These are phyloP conservation scores for Lathyrus tuberosus DNA, from an alignment of 306 rosid species.

Conservation along the genomic window DNA sequence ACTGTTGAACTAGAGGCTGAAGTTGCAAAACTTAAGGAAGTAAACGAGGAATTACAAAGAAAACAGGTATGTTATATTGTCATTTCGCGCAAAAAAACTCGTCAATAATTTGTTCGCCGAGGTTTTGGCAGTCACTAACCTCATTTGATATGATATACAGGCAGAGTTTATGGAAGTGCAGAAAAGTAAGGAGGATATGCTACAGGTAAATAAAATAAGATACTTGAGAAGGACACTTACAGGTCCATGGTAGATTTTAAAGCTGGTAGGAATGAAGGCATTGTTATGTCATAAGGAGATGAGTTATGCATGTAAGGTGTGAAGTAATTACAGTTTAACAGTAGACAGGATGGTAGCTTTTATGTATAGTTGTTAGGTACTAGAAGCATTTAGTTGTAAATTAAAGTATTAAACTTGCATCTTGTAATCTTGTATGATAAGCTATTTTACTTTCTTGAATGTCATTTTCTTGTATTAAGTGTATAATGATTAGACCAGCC, in stretches of 20 bases:
- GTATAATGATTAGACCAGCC: conserved; percentile 30
- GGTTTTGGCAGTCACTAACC: conserved; percentile 29
- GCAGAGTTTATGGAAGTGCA: conserved; percentile 66
- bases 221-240: conserved; percentile 88
- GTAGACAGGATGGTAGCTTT: conserved; percentile 43
- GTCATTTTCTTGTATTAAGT: conserved; percentile 27
- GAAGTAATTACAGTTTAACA: conserved; percentile 37
- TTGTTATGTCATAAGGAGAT: conserved; percentile 37
- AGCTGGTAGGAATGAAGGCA: conserved; percentile 34
- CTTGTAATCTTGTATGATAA: conserved; percentile 41
- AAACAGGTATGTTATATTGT: conserved; percentile 59
- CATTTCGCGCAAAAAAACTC: neutral
- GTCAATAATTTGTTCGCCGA: neutral
- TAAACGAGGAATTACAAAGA: conserved; percentile 69
- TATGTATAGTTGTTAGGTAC: conserved; percentile 45
- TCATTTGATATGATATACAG: conserved; percentile 53
- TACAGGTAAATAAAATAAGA: conserved; percentile 53
- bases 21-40: conserved; percentile 72
- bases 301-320: conserved; percentile 41
- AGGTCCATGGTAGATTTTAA: conserved; percentile 76
- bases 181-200: conserved; percentile 70
- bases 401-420: conserved; percentile 30
- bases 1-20: conserved; percentile 92
- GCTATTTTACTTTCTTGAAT: conserved; percentile 43
- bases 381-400: conserved; percentile 55